phyloP scores from a whole-genome alignment of 495 filamentous ascomycete species.

The Parathielavia hyrcaniae region DNA sequence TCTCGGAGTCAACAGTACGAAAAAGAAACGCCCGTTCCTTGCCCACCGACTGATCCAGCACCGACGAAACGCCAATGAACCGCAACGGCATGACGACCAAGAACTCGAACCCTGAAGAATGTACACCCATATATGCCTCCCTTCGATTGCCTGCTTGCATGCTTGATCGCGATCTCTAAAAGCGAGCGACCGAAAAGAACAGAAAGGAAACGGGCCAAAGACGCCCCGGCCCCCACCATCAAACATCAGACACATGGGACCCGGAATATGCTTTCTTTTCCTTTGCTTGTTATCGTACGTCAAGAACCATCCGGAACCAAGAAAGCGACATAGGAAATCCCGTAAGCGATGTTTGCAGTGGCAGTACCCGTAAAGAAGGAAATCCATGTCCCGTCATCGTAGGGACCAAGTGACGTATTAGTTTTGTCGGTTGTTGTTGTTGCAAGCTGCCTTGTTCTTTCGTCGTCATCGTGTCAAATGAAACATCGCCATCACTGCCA shows the following conservation, averaged over 20 bases:
- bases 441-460: background rate
- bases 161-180: no score
- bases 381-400: slow-evolving; percentile 9
- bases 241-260: background rate
- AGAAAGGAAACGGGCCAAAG: background rate
- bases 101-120: no score
- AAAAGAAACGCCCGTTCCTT: no score
- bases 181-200: background rate
- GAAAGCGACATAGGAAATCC: slow-evolving; percentile 5
- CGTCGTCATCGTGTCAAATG: slow-evolving; percentile 12
- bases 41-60: no score
- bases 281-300: background rate
- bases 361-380: background rate
- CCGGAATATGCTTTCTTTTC: background rate
- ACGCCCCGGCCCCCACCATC: background rate
- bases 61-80: no score
- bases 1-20: no score
- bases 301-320: background rate
- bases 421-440: background rate
- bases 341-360: background rate
- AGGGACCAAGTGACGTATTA: slow-evolving; percentile 3
- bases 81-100: no score
- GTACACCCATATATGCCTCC: no score
- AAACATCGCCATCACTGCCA: slow-evolving; percentile 4
- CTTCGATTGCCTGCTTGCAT: no score